Evolutionary conservation across 2,329 filamentous ascomycete genomes (phyloP), one percentile per base, ranked within the genome.

Genomic region (Ambrosiella xylebori): DNA sequence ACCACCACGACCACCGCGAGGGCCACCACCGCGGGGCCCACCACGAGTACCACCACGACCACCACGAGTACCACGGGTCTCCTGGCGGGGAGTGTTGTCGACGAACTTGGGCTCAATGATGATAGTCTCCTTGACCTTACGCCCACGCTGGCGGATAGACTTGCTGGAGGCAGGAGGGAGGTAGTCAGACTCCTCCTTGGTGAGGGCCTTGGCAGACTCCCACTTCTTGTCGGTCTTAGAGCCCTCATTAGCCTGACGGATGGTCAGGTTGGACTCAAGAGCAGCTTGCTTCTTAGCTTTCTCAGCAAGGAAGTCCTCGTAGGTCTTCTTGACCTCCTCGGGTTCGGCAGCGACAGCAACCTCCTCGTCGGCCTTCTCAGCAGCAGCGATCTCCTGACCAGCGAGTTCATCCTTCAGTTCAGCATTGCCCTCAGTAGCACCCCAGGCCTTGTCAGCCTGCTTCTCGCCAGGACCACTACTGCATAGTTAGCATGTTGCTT

Each of bases 191-290:
- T 79, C 76, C 17, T 81, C 75, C 71, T 85, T 84, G 68, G 73
- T 69, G 59, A 86, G 74, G 60, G 78, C 69, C 77, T 90, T 94
- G 70, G 88, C 89, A 67, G 79, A 77, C 67, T 86, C 86, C 87
- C 90, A 95, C 80, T 96, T 93, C 81, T 93, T 91, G 78, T 89
- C 83, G 67, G 76, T 70, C 77, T 88, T 88, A 76, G 77, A 80
- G 68, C 90, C 90, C 77, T 96, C 90, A 78, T 97, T 96, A 72
- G 91, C 76, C 77, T 89, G 83, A 75, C 93, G 91, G 68, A 88
- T 78, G 67, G 87, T 80, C 66, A 84, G 78, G 57, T 64, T 65
- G 65, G 74, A 72, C 65, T 79, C 80, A 63, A 91, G 80, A 64
- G 80, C 79, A 64, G 81, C 74, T 76, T 88, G 90, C 81, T 90